Percentiles rank a stretch among this genome's conserved stretches.
Conservation (phyloP, 179 eudicot genomes). For the Sideroxylon spinosum region DNA sequence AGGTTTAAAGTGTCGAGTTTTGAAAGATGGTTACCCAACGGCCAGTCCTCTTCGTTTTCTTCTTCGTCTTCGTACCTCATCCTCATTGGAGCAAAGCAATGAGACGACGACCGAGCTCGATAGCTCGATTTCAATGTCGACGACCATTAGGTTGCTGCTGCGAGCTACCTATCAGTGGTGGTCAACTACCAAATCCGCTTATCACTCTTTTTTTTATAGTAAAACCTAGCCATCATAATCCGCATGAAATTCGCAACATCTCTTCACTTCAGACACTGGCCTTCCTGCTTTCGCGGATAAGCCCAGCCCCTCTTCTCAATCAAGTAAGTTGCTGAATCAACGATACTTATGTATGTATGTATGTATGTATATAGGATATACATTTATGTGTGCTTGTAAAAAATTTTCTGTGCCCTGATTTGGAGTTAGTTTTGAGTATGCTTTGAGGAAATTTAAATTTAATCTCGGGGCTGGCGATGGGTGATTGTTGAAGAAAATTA, state of each 20-base stretch:
- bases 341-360: too few relatives aligned
- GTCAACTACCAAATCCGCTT: not conserved
- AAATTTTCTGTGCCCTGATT: too few relatives aligned
- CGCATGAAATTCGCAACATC: not conserved
- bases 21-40: not conserved
- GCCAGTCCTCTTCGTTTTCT: not conserved
- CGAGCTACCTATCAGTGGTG: not conserved
- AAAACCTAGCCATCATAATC: not conserved
- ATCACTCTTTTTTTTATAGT: not conserved
- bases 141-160: not conserved
- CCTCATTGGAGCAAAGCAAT: not conserved
- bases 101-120: not conserved
- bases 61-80: too few relatives aligned
- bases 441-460: too few relatives aligned
- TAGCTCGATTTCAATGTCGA: not conserved
- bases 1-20: not conserved
- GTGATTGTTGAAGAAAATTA: too few relatives aligned
- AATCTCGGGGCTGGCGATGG: too few relatives aligned
- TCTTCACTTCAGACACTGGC: slow-evolving; percentile 2
- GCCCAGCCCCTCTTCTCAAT: not conserved
- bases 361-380: too few relatives aligned
- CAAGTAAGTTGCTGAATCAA: slow-evolving; percentile 16
- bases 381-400: too few relatives aligned
- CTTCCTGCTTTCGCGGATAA: not conserved
- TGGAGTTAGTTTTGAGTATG: too few relatives aligned